Evolutionary conservation across 1,284 basidiomycete species (phyloP), one percentile per base, ranked within the genome.

Genomic region (Leccinum ambiguum): DNA sequence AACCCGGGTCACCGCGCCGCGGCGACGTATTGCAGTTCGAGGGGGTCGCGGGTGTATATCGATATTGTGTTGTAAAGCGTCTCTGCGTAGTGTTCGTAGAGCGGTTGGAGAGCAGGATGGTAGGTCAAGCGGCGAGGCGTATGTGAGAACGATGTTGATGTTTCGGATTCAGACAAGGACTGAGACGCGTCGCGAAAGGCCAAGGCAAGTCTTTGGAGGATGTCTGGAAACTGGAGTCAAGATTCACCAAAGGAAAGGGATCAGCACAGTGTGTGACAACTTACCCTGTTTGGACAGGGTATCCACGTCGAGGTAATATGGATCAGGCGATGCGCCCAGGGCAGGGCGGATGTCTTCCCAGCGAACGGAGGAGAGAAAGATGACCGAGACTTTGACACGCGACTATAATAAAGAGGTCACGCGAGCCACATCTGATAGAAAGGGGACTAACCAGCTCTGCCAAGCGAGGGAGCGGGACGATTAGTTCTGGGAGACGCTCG

Each of bases 1-100:
- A 91, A 92, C 1, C 86, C 87, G 0, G 91, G 92, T 92, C 94
- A 96, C 11, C 90, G 83, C 6, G 92, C 88, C 1, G 86, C 83
- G 2, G 90, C 86, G 48, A 95, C 84, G 72, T 94, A 93, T 53
- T 85, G 83, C 1, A 95, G 80, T 73, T 94, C 92, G 58, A 83
- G 72, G 0, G 88, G 84, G 67, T 92, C 86, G 18, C 83, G 83
- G 1, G 85, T 86, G 72, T 90, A 92, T 5, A 87, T 82, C 4
- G 83, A 82, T 71, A 91, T 87, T 10, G 87, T 80, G 58, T 88
- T 83, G 71, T 87, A 84, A 7, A 95, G 76, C 2, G 87, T 79
- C 9, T 86, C 82, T 14, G 86, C 74, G 69, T 92, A 96, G 66
- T 90, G 87, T 6, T 79, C 75, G 68, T 90, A 93, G 18, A 93